A percentile compares a stretch with the other conserved stretches of the same genome.
phyloP scores from a whole-genome alignment of 108 stramenopile genomes.

The Discostella stelligeroides region DNA sequence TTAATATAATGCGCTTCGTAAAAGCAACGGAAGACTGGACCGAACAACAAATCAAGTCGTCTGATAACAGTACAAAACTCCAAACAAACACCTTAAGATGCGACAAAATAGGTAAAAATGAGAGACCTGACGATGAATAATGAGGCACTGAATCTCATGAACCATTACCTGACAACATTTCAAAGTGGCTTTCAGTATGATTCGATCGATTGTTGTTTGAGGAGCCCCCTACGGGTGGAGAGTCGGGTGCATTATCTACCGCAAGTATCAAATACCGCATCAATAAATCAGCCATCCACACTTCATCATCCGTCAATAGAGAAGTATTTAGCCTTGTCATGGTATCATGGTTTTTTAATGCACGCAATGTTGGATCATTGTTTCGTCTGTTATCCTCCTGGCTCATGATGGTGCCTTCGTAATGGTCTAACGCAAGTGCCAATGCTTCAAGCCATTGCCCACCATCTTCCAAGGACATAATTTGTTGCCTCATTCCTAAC shows the following conservation, averaged over 20 bases:
- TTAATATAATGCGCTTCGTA: conserved; percentile 61
- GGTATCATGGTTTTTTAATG: conserved; percentile 10
- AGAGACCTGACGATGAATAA: conserved; percentile 1
- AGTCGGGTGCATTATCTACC: conserved; percentile 89
- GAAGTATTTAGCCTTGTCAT: conserved; percentile 10
- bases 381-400: conserved; percentile 70
- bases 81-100: conserved; percentile 65
- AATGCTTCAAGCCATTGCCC: conserved; percentile 97
- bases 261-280: conserved; percentile 86
- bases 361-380: conserved; percentile 18
- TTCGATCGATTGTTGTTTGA: conserved; percentile 48
- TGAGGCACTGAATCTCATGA: neutral
- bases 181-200: conserved; percentile 87
- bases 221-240: conserved; percentile 29
- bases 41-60: conserved; percentile 87
- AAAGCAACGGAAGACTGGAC: conserved; percentile 82
- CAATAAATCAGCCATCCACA: conserved; percentile 86
- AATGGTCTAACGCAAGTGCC: conserved; percentile 85
- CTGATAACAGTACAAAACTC: conserved; percentile 88
- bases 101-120: neutral
- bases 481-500: conserved; percentile 62
- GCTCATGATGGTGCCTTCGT: conserved; percentile 72
- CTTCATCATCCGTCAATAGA: conserved; percentile 75
- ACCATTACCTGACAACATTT: conserved; percentile 80
- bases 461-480: conserved; percentile 78